phyloP scores from a whole-genome alignment of 768 basidiomycete genomes.

The Hebeloma cylindrosporum region DNA sequence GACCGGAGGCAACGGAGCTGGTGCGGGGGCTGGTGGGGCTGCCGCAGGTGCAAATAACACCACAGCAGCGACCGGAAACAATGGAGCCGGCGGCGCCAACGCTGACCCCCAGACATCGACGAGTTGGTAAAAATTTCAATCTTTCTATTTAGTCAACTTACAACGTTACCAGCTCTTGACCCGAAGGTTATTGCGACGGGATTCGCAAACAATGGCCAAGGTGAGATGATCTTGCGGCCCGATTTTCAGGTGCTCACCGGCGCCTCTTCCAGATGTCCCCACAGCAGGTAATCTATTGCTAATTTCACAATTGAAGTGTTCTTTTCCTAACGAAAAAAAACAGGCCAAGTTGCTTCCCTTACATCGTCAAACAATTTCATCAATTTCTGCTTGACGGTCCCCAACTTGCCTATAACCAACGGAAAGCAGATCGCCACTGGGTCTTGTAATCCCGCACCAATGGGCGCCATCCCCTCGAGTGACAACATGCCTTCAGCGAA shows the following conservation, averaged over 20 bases:
- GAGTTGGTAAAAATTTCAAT: constrained; percentile 24
- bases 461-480: constrained; percentile 53
- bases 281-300: too few species aligned
- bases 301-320: too few species aligned
- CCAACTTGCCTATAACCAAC: constrained; percentile 53
- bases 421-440: constrained; percentile 52
- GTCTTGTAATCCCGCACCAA: constrained; percentile 62
- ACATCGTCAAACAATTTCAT: constrained; percentile 66
- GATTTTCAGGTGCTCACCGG: neutral
- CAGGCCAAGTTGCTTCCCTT: constrained; percentile 54
- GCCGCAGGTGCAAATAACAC: too few species aligned
- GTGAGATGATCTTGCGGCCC: constrained; percentile 4
- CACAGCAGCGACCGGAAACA: constrained; percentile 20
- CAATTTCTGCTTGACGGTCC: constrained; percentile 53
- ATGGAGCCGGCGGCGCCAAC: constrained; percentile 22
- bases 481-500: constrained; percentile 51
- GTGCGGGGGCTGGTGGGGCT: constrained; percentile 10
- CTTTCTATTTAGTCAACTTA: neutral
- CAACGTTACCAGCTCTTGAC: constrained; percentile 30
- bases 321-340: too few species aligned
- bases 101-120: constrained; percentile 46
- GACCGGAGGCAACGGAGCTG: constrained; percentile 13
- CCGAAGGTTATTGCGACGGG: constrained; percentile 52
- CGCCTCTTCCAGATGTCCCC: constrained; percentile 22
- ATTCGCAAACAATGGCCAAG: constrained; percentile 56